These are phyloP conservation scores for Pichia californica DNA, from an alignment of 805 yeast species.

Conservation along the genomic window DNA sequence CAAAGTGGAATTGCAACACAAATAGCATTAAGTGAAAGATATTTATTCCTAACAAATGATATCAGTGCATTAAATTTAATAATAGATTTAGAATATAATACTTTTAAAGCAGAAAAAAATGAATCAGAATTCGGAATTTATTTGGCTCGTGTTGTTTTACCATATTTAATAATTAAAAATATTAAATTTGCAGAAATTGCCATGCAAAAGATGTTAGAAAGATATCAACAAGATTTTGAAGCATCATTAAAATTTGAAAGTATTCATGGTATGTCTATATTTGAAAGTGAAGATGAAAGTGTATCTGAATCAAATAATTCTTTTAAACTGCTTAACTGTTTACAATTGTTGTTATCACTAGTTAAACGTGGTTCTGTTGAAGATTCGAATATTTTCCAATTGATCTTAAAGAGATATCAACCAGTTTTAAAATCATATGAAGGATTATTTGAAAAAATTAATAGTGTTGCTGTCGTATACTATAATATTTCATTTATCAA, in stretches of 20 bases:
- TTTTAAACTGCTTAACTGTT: conserved; percentile 52
- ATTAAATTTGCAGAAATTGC: conserved; percentile 51
- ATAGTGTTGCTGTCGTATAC: conserved; percentile 25
- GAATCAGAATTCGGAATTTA: conserved; percentile 20
- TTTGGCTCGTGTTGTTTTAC: conserved; percentile 56
- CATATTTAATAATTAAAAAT: conserved; percentile 65
- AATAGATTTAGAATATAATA: conserved; percentile 30
- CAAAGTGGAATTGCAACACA: conserved; percentile 23
- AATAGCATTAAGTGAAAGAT: conserved; percentile 24
- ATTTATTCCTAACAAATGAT: conserved; percentile 22
- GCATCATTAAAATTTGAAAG: conserved; percentile 16
- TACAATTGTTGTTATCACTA: conserved; percentile 58
- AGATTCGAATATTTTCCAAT: conserved; percentile 33
- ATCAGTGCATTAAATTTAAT: conserved; percentile 20
- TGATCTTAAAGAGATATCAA: conserved; percentile 39
- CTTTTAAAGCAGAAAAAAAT: conserved; percentile 32
- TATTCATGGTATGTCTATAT: conserved; percentile 22
- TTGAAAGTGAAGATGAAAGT: conserved; percentile 17
- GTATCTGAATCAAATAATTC: too few relatives aligned
- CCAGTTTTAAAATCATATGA: conserved; percentile 16
- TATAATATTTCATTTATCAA: conserved; percentile 33
- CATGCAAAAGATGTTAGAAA: conserved; percentile 30
- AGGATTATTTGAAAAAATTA: conserved; percentile 20
- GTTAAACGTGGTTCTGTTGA: conserved; percentile 42
- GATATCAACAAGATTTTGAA: conserved; percentile 20